Evolutionary conservation across 2,329 filamentous ascomycete species (phyloP).

Genomic region (Colletotrichum ledebouriae): DNA sequence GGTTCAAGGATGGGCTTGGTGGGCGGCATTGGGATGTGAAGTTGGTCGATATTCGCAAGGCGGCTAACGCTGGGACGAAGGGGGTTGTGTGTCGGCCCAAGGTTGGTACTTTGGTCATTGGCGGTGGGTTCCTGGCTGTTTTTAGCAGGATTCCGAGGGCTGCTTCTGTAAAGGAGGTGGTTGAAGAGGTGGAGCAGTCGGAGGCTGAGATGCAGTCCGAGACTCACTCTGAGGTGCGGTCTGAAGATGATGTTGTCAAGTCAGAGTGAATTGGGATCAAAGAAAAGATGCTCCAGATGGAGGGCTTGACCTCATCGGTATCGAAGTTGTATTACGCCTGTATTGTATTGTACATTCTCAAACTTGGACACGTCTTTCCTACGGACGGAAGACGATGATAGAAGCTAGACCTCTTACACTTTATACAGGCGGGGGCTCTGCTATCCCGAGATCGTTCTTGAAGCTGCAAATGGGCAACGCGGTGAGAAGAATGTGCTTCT

Average conservation of each 20-base stretch:
- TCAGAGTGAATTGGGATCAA: neutral
- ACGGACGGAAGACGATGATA: too few relatives aligned
- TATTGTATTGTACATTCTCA: too few relatives aligned
- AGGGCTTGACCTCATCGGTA: too few relatives aligned
- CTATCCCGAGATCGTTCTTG: too few relatives aligned
- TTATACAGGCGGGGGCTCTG: too few relatives aligned
- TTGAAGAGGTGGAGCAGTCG: neutral
- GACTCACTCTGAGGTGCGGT: neutral
- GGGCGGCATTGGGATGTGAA: constrained; percentile 76
- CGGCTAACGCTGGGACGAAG: constrained; percentile 26
- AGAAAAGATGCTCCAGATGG: too few relatives aligned
- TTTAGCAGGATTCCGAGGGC: constrained; percentile 41
- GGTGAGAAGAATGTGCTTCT: too few relatives aligned
- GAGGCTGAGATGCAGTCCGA: neutral
- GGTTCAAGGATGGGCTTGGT: constrained; percentile 60
- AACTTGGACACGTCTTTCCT: too few relatives aligned
- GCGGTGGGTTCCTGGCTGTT: constrained; percentile 58
- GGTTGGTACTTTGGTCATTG: constrained; percentile 56
- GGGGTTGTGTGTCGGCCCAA: constrained; percentile 59
- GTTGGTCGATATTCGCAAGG: constrained; percentile 53
- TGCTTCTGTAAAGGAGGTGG: neutral
- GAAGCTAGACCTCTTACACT: too few relatives aligned
- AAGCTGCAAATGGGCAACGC: too few relatives aligned
- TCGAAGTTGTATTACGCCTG: too few relatives aligned
- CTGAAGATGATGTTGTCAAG: neutral